A percentile compares a stretch with the other conserved stretches of the same genome.
Evolutionary conservation across 352 stramenopile genomes (phyloP).

Genomic region (Phytophthora quininea): DNA sequence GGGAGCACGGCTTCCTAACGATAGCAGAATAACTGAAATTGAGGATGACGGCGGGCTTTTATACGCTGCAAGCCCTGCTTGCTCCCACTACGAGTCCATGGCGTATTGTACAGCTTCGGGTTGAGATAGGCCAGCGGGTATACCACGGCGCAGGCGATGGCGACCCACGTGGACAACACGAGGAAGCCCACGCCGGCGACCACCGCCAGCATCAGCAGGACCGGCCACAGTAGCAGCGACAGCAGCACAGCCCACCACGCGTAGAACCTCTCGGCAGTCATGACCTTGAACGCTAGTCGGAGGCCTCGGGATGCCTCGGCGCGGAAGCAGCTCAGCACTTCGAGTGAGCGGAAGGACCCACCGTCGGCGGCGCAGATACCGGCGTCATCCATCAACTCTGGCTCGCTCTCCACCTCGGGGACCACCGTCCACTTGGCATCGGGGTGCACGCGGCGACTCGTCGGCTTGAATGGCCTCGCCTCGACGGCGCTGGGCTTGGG

Average conservation of each 20-base stretch:
- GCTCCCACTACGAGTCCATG: conserved; percentile 23
- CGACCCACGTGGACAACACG: conserved; percentile 24
- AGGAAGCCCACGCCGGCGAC: conserved; percentile 23
- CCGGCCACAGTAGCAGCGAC: conserved; percentile 26
- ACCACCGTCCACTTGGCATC: conserved; percentile 5
- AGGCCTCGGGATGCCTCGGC: conserved; percentile 25
- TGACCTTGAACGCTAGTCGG: conserved; percentile 21
- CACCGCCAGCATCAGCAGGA: conserved; percentile 24
- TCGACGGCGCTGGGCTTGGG: neutral
- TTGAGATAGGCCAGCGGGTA: conserved; percentile 30
- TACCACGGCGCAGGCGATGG: conserved; percentile 14
- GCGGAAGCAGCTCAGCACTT: conserved; percentile 33
- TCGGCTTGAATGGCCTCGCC: conserved; percentile 4
- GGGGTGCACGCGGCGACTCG: conserved; percentile 1
- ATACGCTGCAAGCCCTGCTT: conserved; percentile 19
- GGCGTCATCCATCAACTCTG: conserved; percentile 1
- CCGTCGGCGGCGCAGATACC: neutral
- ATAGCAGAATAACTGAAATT: no score
- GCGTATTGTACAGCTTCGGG: conserved; percentile 27
- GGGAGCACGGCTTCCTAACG: neutral
- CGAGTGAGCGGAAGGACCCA: conserved; percentile 26
- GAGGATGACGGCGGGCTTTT: conserved; percentile 10
- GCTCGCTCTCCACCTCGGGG: conserved; percentile 10
- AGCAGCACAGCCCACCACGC: conserved; percentile 29
- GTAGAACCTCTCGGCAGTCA: conserved; percentile 28